Evolutionary conservation across 2,329 filamentous ascomycete species (phyloP).

Genomic region (Cladosporium sphaerospermum): DNA sequence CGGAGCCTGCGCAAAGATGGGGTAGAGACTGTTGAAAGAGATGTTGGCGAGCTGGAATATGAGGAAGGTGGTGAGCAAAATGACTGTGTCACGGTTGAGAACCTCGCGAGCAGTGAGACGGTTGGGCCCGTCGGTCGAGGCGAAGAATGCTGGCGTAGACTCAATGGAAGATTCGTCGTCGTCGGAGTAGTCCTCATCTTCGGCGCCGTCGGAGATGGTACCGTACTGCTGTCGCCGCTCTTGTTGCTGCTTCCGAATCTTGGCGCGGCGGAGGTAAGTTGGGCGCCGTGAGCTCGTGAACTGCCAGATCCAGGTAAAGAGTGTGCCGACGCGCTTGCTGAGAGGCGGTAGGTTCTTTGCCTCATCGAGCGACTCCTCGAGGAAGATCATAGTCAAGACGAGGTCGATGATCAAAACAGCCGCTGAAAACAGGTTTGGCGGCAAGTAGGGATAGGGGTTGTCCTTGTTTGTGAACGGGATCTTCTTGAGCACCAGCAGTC

Average conservation of each 20-base stretch:
- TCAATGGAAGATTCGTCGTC: slow-evolving; percentile 36
- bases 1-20: slow-evolving; percentile 75
- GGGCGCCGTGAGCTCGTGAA: slow-evolving; percentile 55
- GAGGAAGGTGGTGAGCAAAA: slow-evolving; percentile 78
- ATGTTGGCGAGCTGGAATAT: slow-evolving; percentile 93
- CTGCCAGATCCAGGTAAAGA: slow-evolving; percentile 66
- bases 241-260: slow-evolving; percentile 13
- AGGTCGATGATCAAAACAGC: slow-evolving; percentile 66
- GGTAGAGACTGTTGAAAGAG: slow-evolving; percentile 90
- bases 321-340: slow-evolving; percentile 49
- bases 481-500: slow-evolving; percentile 64
- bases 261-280: slow-evolving; percentile 47
- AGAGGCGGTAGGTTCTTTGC: slow-evolving; percentile 56
- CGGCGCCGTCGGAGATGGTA: slow-evolving; percentile 11
- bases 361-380: slow-evolving; percentile 78
- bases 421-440: slow-evolving; percentile 75
- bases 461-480: slow-evolving; percentile 49
- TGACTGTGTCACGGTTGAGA: slow-evolving; percentile 72
- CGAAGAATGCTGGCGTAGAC: slow-evolving; percentile 27
- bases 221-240: slow-evolving; percentile 12
- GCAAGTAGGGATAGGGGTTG: slow-evolving; percentile 71
- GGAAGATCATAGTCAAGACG: slow-evolving; percentile 66
- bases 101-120: slow-evolving; percentile 54
- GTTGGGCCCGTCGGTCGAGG: slow-evolving; percentile 29
- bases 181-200: slow-evolving; percentile 21